phyloP scores from a whole-genome alignment of 306 rosid species.

The Quercus alba region DNA sequence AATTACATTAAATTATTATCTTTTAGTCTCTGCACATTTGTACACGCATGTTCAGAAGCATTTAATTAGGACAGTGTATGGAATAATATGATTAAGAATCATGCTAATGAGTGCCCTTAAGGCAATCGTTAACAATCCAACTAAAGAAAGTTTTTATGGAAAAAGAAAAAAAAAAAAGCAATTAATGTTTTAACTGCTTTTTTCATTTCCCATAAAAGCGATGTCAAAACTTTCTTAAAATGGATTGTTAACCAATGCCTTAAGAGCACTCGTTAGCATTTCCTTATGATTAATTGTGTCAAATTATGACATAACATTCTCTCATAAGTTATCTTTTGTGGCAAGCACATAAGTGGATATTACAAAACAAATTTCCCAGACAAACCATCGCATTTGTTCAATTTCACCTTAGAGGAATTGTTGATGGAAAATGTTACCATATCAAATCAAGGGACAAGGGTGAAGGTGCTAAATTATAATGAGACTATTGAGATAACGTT shows the following conservation, averaged over 20 bases:
- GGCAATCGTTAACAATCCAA: too few species aligned
- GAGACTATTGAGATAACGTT: slow-evolving; percentile 37
- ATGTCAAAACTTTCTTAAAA: too few species aligned
- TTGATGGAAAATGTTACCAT: slow-evolving; percentile 18
- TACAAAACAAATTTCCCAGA: slow-evolving; percentile 26
- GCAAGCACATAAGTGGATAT: background rate
- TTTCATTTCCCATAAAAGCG: too few species aligned
- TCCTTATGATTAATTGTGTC: background rate
- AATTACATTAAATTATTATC: too few species aligned
- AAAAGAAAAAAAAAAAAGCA: too few species aligned
- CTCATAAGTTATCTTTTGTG: background rate
- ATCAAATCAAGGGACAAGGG: slow-evolving; percentile 34
- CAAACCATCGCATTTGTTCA: slow-evolving; percentile 31
- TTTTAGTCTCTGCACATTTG: too few species aligned
- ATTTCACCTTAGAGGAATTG: slow-evolving; percentile 27
- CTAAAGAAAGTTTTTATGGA: too few species aligned
- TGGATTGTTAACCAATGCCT: too few species aligned
- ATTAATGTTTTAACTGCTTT: too few species aligned
- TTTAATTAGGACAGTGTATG: background rate
- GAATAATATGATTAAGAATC: background rate
- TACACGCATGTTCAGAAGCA: too few species aligned
- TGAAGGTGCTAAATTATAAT: slow-evolving; percentile 34
- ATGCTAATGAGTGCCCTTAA: too few species aligned
- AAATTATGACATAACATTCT: background rate
- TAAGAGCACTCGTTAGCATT: too few species aligned